Base-by-base conservation (phyloP, 2,329 filamentous ascomycete genomes). In the Diaporthe vexans region DNA sequence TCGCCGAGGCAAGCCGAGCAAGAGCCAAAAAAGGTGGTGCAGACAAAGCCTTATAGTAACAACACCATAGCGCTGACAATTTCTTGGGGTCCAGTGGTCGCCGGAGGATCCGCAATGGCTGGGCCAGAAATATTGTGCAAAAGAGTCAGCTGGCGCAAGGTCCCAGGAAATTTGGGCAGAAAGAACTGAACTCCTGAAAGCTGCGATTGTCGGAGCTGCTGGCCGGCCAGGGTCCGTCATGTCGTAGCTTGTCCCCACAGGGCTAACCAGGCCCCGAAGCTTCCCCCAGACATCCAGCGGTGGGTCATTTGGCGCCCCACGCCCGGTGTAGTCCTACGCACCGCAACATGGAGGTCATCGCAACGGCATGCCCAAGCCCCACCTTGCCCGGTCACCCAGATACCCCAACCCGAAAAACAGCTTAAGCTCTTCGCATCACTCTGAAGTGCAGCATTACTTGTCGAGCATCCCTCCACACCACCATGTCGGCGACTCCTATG, bases 401-500 rank as follows among this genome's bases (percentile, higher is more conserved):
- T 48, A 13, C 29, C 29, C 61, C 61, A n/a, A 33, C 61, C 61
- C 46, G n/a, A 52, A 48, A 63, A n/a, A 46, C 48, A 57, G 58
- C 69, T 17, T 46, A 43, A 40, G 48, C 68, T 65, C 51, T n/a
- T 40, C 26, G 37, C 48, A 57, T 54, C 19, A 24, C 51, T 40
- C 54, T 61, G 15, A 8, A 29, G 26, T 61, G 21, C 68, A 26
- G 17, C 29, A n/a, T 67, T 29, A 15, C 52, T 37, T n/a, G 46
- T 61, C 56, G 33, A 35, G n/a, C 54, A 52, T 15, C 48, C 48
- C 54, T 57, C 43, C 58, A 40, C 59, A 24, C 46, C 26, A 74
- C 48, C 51, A 90, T 90, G 88, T 82, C 87, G 59, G 87, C 87
- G 33, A 89, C 85, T 35, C 87, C 88, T 13, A 91, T 91, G 89